Base-by-base conservation (phyloP, 371 early-diverging fungal genomes). In the Umbelopsis sp. region DNA sequence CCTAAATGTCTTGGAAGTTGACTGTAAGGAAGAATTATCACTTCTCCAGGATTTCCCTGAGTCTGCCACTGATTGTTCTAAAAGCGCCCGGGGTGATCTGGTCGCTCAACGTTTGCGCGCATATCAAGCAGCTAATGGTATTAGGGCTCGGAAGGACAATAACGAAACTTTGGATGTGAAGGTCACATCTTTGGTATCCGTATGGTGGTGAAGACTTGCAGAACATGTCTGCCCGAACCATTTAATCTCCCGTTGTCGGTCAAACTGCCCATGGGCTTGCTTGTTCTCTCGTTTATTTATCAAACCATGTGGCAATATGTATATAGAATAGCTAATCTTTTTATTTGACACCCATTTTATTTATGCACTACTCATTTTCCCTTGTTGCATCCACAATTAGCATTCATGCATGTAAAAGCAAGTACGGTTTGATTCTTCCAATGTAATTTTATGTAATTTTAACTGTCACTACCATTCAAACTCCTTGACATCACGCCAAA, bases 1-100 rank as follows among this genome's bases (percentile, higher is more conserved):
- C 63, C 86, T 98, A 84, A 96, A 96, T 41, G 97, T 98, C 35
- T 86, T 97, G 44, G 96, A 97, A 77, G 93, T 93, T 44, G 92
- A 91, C 65, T 92, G 98, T 69, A 84, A 87, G 48, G 97, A 98
- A 50, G 97, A 98, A 77, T 98, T 98, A 77, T 95, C 96, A 37
- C 99, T 98, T 18, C 82, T 97, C 25, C 97, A 98, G 89, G 98
- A 98, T 76, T 97, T 96, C 8, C 94, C 97, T 22, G 97, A 97
- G 18, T 66, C 90, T 45, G 92, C 89, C 63, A 80, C 77, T 44
- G 99, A 98, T 81, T 92, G 92, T 70, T 97, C 98, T 38, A 97
- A 96, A 81, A 97, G 97, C 7, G 92, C 93, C 32, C 87, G 96
- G 70, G 86, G 89, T 44, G 97, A 96, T 75, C 91, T 97, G 62